These are phyloP conservation scores for Blastomyces emzantsi DNA, from an alignment of 2,329 filamentous ascomycete species.

Conservation along the genomic window DNA sequence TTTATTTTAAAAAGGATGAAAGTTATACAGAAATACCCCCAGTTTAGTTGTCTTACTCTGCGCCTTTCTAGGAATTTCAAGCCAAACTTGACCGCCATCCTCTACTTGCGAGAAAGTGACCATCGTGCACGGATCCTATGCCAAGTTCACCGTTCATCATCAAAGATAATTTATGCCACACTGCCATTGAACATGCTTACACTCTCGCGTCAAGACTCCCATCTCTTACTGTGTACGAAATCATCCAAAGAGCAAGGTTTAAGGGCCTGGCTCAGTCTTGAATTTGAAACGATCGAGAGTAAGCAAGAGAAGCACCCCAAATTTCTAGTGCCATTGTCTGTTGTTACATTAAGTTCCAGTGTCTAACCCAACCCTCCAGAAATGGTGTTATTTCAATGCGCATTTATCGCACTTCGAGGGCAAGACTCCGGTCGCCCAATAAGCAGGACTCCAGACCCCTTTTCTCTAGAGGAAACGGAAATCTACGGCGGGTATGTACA, in stretches of 20 bases:
- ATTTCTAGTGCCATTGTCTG: not conserved
- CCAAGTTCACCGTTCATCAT: conserved; percentile 35
- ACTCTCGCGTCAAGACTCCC: conserved; percentile 29
- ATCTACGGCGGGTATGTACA: conserved; percentile 42
- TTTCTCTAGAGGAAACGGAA: conserved; percentile 41
- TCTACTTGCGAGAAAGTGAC: conserved; percentile 46
- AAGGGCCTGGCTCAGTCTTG: conserved; percentile 46
- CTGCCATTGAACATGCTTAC: conserved; percentile 43
- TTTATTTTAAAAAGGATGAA: not conserved
- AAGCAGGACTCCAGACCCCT: conserved; percentile 39
- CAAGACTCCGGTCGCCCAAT: conserved; percentile 42
- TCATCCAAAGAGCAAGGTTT: conserved; percentile 28
- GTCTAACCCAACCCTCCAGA: conserved; percentile 25
- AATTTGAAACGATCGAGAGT: conserved; percentile 49
- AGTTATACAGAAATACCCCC: not conserved
- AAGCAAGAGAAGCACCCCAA: conserved; percentile 15
- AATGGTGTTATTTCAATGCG: conserved; percentile 50
- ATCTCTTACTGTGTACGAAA: conserved; percentile 33
- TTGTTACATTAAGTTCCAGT: not conserved
- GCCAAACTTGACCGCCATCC: conserved; percentile 37
- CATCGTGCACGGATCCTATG: conserved; percentile 47
- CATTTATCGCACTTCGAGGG: conserved; percentile 49
- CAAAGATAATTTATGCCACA: conserved; percentile 39
- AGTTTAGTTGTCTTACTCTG: conserved; percentile 9
- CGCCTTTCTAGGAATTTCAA: conserved; percentile 36